A percentile compares a stretch with the other conserved stretches of the same genome.
Conservation (phyloP, 345 rosid species). For the Nephelium lappaceum region DNA sequence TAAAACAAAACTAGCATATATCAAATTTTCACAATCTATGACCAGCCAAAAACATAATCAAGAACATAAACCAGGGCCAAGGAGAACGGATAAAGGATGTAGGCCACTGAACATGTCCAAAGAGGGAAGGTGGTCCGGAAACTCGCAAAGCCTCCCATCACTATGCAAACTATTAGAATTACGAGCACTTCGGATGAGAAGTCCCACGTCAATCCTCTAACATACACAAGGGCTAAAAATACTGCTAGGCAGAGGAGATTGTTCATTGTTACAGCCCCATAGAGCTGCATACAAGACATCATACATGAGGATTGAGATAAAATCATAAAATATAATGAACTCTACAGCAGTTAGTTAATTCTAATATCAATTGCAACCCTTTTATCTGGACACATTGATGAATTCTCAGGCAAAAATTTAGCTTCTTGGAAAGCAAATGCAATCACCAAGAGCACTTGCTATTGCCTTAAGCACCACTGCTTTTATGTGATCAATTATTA, state of each 20-base stretch:
- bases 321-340: not conserved
- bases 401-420: not conserved
- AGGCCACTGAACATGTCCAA: constrained; percentile 81
- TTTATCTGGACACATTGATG: not conserved
- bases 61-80: constrained; percentile 85
- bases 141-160: constrained; percentile 85
- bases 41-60: constrained; percentile 86
- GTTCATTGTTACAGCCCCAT: constrained; percentile 92
- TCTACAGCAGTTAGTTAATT: not conserved
- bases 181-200: constrained; percentile 94
- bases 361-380: not conserved
- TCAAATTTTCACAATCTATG: constrained; percentile 41
- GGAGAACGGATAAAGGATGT: constrained; percentile 77
- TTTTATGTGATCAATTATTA: constrained; percentile 4
- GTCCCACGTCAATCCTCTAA: constrained; percentile 87
- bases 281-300: constrained; percentile 57
- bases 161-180: constrained; percentile 75
- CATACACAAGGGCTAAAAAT: constrained; percentile 82
- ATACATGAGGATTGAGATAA: constrained; percentile 1
- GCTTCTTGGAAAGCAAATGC: not conserved
- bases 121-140: constrained; percentile 89
- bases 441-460: not conserved
- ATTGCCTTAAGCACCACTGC: not conserved
- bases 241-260: constrained; percentile 89
- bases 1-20: not conserved